Conservation (phyloP, 306 rosid genomes). For the Urtica urens region DNA sequence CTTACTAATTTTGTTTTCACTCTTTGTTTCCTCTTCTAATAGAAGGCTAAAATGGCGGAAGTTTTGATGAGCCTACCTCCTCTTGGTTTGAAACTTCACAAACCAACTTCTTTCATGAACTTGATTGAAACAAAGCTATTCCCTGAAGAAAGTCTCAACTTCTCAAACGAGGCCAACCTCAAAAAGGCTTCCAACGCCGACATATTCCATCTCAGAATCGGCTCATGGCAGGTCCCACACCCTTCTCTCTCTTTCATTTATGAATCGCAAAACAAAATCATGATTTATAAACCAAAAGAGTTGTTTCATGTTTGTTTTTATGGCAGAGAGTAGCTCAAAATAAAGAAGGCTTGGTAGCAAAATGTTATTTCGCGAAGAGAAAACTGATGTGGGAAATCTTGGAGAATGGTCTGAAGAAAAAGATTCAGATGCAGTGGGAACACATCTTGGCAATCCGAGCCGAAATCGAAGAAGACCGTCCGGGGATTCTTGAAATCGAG, state of each 20-base stretch:
- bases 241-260: not conserved
- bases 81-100: conserved; percentile 25
- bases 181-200: conserved; percentile 30
- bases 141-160: not conserved
- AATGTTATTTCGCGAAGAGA: conserved; percentile 38
- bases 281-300: not conserved
- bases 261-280: not conserved
- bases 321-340: conserved; percentile 25
- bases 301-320: not conserved
- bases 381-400: conserved; percentile 58
- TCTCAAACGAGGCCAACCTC: conserved; percentile 12
- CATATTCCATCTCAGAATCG: conserved; percentile 23
- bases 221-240: conserved; percentile 28
- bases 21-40: not conserved
- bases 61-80: conserved; percentile 6
- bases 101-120: conserved; percentile 12
- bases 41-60: conserved; percentile 8
- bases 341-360: conserved; percentile 37
- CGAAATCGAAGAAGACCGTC: conserved; percentile 12
- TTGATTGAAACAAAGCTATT: not conserved
- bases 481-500: conserved; percentile 35
- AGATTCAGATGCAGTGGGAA: conserved; percentile 43
- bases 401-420: conserved; percentile 26
- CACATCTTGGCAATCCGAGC: conserved; percentile 33
- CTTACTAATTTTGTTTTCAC: no score